Evolutionary conservation across 495 filamentous ascomycete species (phyloP), one percentile per base, ranked within the genome.

Genomic region (Neurospora hispaniola): DNA sequence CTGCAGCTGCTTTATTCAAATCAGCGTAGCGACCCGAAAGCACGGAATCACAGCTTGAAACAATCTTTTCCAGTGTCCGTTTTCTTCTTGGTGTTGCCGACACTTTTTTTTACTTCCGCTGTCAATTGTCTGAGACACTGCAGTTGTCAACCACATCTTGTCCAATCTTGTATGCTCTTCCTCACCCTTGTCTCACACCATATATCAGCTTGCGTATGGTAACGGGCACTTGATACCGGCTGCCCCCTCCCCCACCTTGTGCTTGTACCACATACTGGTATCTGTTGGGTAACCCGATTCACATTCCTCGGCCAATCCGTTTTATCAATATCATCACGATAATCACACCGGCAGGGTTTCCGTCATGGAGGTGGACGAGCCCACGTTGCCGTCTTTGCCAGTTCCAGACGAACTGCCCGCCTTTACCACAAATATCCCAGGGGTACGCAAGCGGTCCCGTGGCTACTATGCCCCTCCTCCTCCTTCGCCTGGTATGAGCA

Each of bases 361-460:
- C 23, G 27, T 16, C 54, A 66, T 66, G 54, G 54, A 66, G 84
- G 79, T 79, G 6, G 84, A 86, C 35, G 86, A 88, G 70, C 83
- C 81, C 11, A 78, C 75, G 14, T 80, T 87, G 41, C 86, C 86
- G 0, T 76, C 54, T 10, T 78, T 87, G 9, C 78, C 83, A 66
- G 54, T 66, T 8, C 54, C 54, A 27, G 54, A 66, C 27, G 54
- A 66, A 66, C 27, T 31, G n/a, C 76, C 77, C 43, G 72, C 79
- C 14, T 74, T 76, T 40, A 73, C 27, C 80, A 75, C 12, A 76
- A 80, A 31, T 76, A 78, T 11, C 79, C 82, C 74, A 44, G 78
- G 76, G 59, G 75, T 79, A 20, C 80, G 81, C 73, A 87, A 88
- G 77, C 85, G 84, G 48, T 73, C 72, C 48, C 80, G 82, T 72